Percentiles rank a stretch among this genome's conserved stretches.
Conservation (phyloP, 106 monocot species). For the Triglochin maritima region DNA sequence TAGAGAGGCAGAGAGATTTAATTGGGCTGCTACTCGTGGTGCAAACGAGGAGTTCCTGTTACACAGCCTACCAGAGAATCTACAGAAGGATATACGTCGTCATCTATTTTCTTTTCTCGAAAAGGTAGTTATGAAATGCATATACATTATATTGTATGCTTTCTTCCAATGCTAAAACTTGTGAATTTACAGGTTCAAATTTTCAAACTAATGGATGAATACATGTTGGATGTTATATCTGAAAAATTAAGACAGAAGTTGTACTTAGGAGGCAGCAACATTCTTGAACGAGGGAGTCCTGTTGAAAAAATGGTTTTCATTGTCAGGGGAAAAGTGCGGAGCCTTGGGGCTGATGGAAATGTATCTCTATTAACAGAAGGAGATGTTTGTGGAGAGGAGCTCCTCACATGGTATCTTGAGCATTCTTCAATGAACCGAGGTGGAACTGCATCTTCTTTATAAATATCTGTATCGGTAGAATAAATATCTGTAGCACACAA, state of each 20-base stretch:
- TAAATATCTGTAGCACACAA: not conserved
- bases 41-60: conserved; percentile 62
- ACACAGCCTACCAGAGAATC: conserved; percentile 58
- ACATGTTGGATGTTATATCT: conserved; percentile 61
- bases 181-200: conserved; percentile 45
- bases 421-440: conserved; percentile 58
- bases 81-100: conserved; percentile 54
- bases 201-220: conserved; percentile 69
- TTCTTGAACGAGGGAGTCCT: conserved; percentile 45
- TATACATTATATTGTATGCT: no score
- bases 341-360: conserved; percentile 55
- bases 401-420: conserved; percentile 84
- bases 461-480: not conserved
- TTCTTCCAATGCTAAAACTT: not conserved
- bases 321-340: conserved; percentile 72
- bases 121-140: conserved; percentile 21
- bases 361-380: conserved; percentile 53
- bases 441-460: conserved; percentile 1
- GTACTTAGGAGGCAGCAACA: conserved; percentile 59
- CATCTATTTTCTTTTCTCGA: conserved; percentile 74
- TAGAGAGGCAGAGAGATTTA: conserved; percentile 66
- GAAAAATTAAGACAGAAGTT: conserved; percentile 62
- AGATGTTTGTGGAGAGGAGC: conserved; percentile 93
- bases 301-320: conserved; percentile 92
- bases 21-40: conserved; percentile 69